Conservation (phyloP, 192 early-diverging fungal genomes). For the Podila verticillata region DNA sequence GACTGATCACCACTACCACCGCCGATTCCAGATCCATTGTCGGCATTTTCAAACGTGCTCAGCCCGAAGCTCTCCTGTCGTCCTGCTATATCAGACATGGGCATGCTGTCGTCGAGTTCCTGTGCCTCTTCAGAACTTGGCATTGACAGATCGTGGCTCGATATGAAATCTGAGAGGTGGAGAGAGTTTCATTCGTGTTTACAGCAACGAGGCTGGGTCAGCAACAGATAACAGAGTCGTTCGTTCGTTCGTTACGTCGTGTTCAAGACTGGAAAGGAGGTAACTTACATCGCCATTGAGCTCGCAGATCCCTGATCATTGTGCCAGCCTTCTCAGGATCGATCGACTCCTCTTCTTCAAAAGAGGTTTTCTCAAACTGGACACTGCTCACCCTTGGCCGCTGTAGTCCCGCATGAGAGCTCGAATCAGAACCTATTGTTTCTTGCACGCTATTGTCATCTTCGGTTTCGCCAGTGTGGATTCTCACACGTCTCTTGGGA, state of each 20-base stretch:
- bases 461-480: slow-evolving; percentile 4
- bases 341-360: slow-evolving; percentile 22
- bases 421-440: no score
- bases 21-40: not conserved
- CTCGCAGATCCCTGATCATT: slow-evolving; percentile 23
- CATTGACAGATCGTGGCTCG: slow-evolving; percentile 22
- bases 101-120: not conserved
- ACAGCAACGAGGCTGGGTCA: not conserved
- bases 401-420: no score
- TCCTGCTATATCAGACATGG: no score
- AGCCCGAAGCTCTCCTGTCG: slow-evolving; percentile 1
- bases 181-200: not conserved
- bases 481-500: slow-evolving; percentile 12
- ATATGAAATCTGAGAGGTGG: slow-evolving; percentile 28
- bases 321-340: slow-evolving; percentile 14
- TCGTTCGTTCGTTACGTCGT: not conserved
- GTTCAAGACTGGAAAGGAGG: not conserved
- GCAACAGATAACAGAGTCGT: not conserved
- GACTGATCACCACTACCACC: not conserved
- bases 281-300: slow-evolving; percentile 45
- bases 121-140: not conserved
- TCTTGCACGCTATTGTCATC: not conserved
- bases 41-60: slow-evolving; percentile 1
- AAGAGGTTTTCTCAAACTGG: slow-evolving; percentile 4
- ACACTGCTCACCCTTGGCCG: not conserved